A percentile compares a stretch with the other conserved stretches of the same genome.
These are phyloP conservation scores for Salvia miltiorrhiza DNA, from an alignment of 257 asterid genomes.

Conservation along the genomic window DNA sequence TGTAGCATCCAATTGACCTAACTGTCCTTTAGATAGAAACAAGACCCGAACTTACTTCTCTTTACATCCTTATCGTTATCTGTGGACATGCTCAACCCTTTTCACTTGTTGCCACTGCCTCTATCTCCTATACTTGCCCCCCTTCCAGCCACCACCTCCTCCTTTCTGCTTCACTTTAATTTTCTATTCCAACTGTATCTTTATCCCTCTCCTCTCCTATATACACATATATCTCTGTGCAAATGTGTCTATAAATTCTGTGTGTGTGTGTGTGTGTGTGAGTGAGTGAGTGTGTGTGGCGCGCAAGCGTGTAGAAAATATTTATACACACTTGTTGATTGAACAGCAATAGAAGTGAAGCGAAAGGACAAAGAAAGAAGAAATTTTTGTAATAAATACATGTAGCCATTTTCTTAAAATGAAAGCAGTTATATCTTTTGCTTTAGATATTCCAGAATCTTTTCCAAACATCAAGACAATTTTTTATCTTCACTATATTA, in stretches of 20 bases:
- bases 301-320: too few species aligned
- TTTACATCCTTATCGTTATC: background rate
- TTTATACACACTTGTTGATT: background rate
- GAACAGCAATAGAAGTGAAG: background rate
- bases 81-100: background rate
- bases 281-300: too few species aligned
- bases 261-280: background rate
- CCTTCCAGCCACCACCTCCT: background rate
- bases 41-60: background rate
- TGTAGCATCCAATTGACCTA: background rate
- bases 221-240: background rate
- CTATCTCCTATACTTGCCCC: slow-evolving; percentile 10
- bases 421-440: background rate
- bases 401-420: background rate
- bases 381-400: background rate
- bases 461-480: background rate
- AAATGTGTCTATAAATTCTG: too few species aligned
- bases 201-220: background rate
- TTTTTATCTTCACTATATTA: too few species aligned
- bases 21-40: background rate
- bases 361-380: background rate
- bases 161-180: slow-evolving; percentile 5
- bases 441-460: background rate
- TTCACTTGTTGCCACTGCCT: background rate
- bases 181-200: background rate